Conservation (phyloP, 164 flowering plant species). For the Chimonanthus praecox region DNA sequence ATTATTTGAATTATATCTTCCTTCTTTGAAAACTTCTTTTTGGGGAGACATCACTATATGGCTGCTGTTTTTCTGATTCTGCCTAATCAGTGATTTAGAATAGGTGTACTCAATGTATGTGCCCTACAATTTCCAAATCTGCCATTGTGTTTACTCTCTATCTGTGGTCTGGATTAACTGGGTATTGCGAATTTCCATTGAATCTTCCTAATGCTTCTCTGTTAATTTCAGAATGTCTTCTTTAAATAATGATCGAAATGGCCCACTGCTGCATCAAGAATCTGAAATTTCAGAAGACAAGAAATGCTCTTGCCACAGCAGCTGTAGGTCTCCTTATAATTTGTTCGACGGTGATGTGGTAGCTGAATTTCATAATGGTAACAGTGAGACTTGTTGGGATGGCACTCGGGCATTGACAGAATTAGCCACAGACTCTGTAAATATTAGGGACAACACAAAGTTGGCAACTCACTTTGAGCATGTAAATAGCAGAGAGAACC, state of each 20-base stretch:
- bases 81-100: too few relatives aligned
- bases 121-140: background rate
- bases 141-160: background rate
- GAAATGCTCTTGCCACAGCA: conserved; percentile 24
- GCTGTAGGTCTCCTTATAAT: conserved; percentile 31
- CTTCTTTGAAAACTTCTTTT: too few relatives aligned
- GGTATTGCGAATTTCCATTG: background rate
- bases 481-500: conserved; percentile 53
- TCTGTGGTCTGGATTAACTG: background rate
- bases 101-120: too few relatives aligned
- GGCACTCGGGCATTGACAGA: conserved; percentile 23
- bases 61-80: too few relatives aligned
- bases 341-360: conserved; percentile 20
- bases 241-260: conserved; percentile 24
- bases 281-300: conserved; percentile 41
- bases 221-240: conserved; percentile 29
- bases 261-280: conserved; percentile 27
- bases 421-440: conserved; percentile 41
- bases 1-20: too few relatives aligned
- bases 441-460: conserved; percentile 29
- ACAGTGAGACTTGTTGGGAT: conserved; percentile 30
- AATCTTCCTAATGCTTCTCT: background rate
- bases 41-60: too few relatives aligned
- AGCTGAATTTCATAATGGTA: conserved; percentile 21
- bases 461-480: conserved; percentile 26